Percentiles rank a stretch among this genome's conserved stretches.
Evolutionary conservation across 2,329 filamentous ascomycete genomes (phyloP).

Genomic region (Colletotrichum incanum): DNA sequence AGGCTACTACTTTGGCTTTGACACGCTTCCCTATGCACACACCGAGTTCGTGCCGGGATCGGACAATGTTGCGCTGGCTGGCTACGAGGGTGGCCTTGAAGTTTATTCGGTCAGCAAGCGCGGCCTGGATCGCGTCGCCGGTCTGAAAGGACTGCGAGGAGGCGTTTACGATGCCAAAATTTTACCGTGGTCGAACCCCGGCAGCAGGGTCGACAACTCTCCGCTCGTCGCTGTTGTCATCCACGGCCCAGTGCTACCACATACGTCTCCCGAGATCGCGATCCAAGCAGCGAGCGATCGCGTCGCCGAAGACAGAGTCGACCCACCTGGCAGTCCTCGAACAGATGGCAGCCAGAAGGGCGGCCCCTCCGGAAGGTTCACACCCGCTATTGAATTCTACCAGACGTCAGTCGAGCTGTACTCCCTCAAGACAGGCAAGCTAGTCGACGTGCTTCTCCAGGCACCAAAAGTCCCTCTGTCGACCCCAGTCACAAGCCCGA

Average conservation of each 20-base stretch:
- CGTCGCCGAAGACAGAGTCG: slow-evolving; percentile 58
- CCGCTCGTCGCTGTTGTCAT: slow-evolving; percentile 86
- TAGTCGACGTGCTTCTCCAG: slow-evolving; percentile 81
- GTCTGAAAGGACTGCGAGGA: slow-evolving; percentile 83
- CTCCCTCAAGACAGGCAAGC: slow-evolving; percentile 82
- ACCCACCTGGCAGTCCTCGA: slow-evolving; percentile 60
- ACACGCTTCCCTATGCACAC: slow-evolving; percentile 71
- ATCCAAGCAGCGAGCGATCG: slow-evolving; percentile 56
- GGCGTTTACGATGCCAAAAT: slow-evolving; percentile 88
- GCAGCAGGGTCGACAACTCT: slow-evolving; percentile 70
- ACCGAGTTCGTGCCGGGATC: slow-evolving; percentile 52
- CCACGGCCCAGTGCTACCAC: slow-evolving; percentile 79
- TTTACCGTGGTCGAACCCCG: slow-evolving; percentile 75
- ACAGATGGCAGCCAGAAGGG: slow-evolving; percentile 58
- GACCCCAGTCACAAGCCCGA: slow-evolving; percentile 71
- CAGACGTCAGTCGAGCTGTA: slow-evolving; percentile 93
- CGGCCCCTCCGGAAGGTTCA: slow-evolving; percentile 52
- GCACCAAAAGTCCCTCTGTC: slow-evolving; percentile 75
- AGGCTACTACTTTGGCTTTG: slow-evolving; percentile 87
- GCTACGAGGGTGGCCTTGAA: slow-evolving; percentile 85
- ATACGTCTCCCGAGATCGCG: slow-evolving; percentile 53
- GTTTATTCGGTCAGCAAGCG: slow-evolving; percentile 82
- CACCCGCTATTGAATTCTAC: slow-evolving; percentile 71
- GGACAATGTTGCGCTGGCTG: slow-evolving; percentile 81
- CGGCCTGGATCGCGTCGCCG: slow-evolving; percentile 78